Evolutionary conservation across 306 rosid species (phyloP).

Genomic region (Prunus mume): DNA sequence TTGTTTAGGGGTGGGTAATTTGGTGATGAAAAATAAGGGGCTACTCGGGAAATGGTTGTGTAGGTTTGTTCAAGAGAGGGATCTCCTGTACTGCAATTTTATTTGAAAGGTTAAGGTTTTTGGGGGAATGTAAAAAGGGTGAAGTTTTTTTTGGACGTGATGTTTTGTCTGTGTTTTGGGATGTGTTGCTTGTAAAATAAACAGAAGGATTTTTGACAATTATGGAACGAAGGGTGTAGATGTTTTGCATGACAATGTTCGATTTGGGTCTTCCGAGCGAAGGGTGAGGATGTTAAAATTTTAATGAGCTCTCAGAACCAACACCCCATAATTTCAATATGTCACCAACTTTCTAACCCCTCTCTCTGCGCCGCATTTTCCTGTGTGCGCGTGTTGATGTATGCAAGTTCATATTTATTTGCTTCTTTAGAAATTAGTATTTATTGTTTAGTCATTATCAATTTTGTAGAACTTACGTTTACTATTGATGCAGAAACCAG

Average conservation of each 20-base stretch:
- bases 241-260: background rate
- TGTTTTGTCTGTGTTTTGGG: background rate
- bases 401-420: background rate
- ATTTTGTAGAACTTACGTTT: constrained; percentile 12
- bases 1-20: background rate
- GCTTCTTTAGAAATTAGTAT: background rate
- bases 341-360: background rate
- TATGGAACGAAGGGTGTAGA: background rate
- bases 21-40: background rate
- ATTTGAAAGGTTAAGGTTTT: background rate
- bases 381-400: background rate
- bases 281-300: background rate
- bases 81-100: background rate
- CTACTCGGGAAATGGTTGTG: background rate
- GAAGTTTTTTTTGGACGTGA: background rate
- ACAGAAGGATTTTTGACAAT: background rate
- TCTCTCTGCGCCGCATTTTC: background rate
- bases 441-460: background rate
- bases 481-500: constrained; percentile 63
- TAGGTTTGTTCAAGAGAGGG: background rate
- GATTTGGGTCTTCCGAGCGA: background rate
- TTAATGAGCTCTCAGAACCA: background rate
- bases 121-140: background rate
- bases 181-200: background rate
- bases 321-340: background rate